Base-by-base conservation (phyloP, 106 monocot species). In the Dioscorea zingiberensis region DNA sequence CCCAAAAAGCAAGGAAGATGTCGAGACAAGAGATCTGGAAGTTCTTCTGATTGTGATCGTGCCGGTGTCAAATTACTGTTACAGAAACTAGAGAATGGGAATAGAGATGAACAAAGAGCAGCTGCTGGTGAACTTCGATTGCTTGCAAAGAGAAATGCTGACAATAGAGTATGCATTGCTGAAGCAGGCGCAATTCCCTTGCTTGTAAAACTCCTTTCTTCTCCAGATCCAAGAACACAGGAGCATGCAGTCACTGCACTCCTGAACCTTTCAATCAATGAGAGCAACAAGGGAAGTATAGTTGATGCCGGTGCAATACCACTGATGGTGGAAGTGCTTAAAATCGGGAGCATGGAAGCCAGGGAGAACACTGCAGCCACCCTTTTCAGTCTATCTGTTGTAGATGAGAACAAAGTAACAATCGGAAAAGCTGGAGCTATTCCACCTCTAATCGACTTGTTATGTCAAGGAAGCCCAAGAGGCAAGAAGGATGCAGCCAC, bases 331-430 rank as follows among this genome's bases (percentile, higher is more conserved):
- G 19, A 71, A 25, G 83, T 83, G 23, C 55, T 83, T 25, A 73
- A 74, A 62, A 78, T 45, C 9, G 75, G 67, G 15, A 78, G 78
- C 47, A 78, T 75, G 74, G 83, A 78, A 63, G 83, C 83, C 13
- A 78, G 75, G 62, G 83, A 83, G 57, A 83, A 83, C 71, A 78
- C 83, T 25, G 83, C 83, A 14, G 83, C 83, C 16, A 63, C 78
- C 10, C 71, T 83, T 25, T 83, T 75, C 58, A 83, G 83, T 68
- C 24, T 83, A 10, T 78, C 78, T 5, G 70, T 74, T 44, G 23
- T 78, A 17, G 75, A 78, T 17, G 26, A 7, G 4, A 74, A 75
- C 60, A 78, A 78, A 67, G 55, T 47, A 23, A 26, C 21, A 25
- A 82, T 82, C 11, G 82, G 82, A 15, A 77, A 51, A 68, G 82